A percentile compares a stretch with the other conserved stretches of the same genome.
These are phyloP conservation scores for Umbellularia californica DNA, from an alignment of 164 flowering plant genomes.

Conservation along the genomic window DNA sequence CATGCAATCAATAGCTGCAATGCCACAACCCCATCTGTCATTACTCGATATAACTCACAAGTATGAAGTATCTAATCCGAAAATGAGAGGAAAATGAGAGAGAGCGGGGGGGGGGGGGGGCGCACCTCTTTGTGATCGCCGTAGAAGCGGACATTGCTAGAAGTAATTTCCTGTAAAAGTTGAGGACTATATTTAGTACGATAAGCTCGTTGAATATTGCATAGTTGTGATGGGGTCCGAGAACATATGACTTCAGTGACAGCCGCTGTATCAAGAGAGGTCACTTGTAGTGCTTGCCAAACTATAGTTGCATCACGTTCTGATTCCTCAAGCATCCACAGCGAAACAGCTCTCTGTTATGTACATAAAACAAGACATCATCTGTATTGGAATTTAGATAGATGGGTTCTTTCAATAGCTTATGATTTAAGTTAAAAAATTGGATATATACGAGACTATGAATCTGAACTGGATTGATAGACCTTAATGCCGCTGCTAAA, in stretches of 20 bases:
- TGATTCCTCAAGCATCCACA: slow-evolving; percentile 40
- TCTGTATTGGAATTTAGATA: background rate
- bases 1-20: background rate
- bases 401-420: background rate
- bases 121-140: slow-evolving; percentile 6
- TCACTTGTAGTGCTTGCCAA: slow-evolving; percentile 19
- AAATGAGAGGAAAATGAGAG: no score
- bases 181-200: slow-evolving; percentile 22
- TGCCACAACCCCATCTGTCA: no score
- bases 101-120: background rate
- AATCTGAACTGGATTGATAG: no score
- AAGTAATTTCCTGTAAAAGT: slow-evolving; percentile 12
- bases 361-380: background rate
- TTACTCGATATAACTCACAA: no score
- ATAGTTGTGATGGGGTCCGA: slow-evolving; percentile 37
- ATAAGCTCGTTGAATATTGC: slow-evolving; percentile 34
- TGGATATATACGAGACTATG: no score
- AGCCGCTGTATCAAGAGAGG: slow-evolving; percentile 18
- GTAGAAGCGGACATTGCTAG: background rate
- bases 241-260: slow-evolving; percentile 44
- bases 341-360: slow-evolving; percentile 32
- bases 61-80: no score
- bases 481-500: background rate
- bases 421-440: no score
- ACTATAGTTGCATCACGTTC: slow-evolving; percentile 30